These are phyloP conservation scores for Naematelia aurantialba DNA, from an alignment of 768 basidiomycete genomes.

Conservation along the genomic window DNA sequence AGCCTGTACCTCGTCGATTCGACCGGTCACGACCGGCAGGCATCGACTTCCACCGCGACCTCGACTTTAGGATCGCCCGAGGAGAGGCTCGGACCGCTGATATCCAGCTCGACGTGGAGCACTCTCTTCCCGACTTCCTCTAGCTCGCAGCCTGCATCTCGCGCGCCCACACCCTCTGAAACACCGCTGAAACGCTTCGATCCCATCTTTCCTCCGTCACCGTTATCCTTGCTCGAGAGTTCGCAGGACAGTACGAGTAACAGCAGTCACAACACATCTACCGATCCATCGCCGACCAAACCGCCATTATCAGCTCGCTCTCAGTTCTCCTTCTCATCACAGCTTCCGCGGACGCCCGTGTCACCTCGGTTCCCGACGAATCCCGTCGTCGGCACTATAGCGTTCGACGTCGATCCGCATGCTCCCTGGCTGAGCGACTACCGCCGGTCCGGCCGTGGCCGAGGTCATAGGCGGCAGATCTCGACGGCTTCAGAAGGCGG, in stretches of 20 bases:
- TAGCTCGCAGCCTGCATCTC: slow-evolving; percentile 8
- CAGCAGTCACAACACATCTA: slow-evolving; percentile 1
- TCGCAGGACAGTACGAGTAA: neutral
- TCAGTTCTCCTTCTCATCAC: slow-evolving; percentile 5
- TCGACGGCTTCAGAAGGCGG: slow-evolving; percentile 18
- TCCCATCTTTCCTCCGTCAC: slow-evolving; percentile 25
- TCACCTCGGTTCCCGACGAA: slow-evolving; percentile 10
- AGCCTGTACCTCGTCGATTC: slow-evolving; percentile 71
- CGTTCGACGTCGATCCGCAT: slow-evolving; percentile 77
- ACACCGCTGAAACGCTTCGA: slow-evolving; percentile 29
- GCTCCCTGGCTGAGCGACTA: slow-evolving; percentile 78
- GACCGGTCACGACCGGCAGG: slow-evolving; percentile 54
- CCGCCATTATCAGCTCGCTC: neutral
- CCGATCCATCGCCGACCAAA: slow-evolving; percentile 2
- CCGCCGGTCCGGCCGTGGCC: slow-evolving; percentile 47
- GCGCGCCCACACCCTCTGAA: slow-evolving; percentile 25
- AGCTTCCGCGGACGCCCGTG: slow-evolving; percentile 8
- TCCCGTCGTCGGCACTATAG: slow-evolving; percentile 72
- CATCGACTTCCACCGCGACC: slow-evolving; percentile 71
- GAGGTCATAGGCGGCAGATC: slow-evolving; percentile 18
- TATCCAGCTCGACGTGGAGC: slow-evolving; percentile 36
- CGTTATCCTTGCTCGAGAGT: slow-evolving; percentile 23
- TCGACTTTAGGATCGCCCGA: slow-evolving; percentile 38
- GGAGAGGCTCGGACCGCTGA: slow-evolving; percentile 29
- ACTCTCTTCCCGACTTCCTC: slow-evolving; percentile 15